These are phyloP conservation scores for Colletotrichum sp. DNA, from an alignment of 2,329 filamentous ascomycete genomes.

Conservation along the genomic window DNA sequence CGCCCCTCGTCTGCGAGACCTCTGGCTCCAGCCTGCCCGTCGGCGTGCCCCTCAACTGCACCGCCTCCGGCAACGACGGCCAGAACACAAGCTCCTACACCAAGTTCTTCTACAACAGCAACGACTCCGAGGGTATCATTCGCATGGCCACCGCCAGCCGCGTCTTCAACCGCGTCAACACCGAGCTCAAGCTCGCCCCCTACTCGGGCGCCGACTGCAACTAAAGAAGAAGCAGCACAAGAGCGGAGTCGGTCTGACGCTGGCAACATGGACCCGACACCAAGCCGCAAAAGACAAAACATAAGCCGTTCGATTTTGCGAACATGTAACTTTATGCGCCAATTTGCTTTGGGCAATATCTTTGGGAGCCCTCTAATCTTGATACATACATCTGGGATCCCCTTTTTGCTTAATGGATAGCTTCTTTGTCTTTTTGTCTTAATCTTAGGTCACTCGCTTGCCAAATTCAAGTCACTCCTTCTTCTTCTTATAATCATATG, in stretches of 20 bases:
- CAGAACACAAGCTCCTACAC: neutral
- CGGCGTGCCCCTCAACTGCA: constrained; percentile 5
- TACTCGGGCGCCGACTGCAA: neutral
- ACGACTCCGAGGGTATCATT: neutral
- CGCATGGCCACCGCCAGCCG: constrained; percentile 1
- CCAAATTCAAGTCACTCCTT: constrained; percentile 1
- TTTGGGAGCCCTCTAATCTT: neutral
- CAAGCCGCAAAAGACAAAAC: neutral
- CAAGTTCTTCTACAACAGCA: constrained; percentile 1
- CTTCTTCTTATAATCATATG: neutral
- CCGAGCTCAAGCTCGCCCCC: neutral
- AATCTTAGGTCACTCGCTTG: neutral
- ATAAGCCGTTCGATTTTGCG: neutral
- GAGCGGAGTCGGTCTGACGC: neutral
- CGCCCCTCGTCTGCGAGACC: constrained; percentile 1
- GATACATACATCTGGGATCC: neutral
- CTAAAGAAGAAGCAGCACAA: neutral
- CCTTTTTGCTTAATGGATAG: neutral
- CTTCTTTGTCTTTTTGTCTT: neutral
- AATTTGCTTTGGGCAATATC: neutral
- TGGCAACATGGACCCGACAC: neutral
- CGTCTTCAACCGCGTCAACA: neutral
- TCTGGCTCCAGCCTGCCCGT: neutral
- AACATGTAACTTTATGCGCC: neutral
- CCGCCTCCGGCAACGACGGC: constrained; percentile 8